Percentiles rank a stretch among this genome's conserved stretches.
phyloP scores from a whole-genome alignment of 306 rosid genomes.

The Lithocarpus polystachyus region DNA sequence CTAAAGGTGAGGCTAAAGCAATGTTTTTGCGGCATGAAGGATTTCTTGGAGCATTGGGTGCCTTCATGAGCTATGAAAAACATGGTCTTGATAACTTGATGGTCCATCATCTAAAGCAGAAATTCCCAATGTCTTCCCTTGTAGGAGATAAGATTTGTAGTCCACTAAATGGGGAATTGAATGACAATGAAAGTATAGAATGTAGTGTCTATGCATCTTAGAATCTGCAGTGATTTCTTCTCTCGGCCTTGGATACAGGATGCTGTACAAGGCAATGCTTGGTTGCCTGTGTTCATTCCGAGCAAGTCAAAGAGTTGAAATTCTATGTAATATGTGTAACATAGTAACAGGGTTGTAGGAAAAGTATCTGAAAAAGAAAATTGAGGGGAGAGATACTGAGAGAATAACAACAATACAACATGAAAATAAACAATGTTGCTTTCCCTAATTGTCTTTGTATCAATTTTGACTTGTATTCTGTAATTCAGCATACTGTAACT shows the following conservation, averaged over 20 bases:
- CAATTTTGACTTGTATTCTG: not conserved
- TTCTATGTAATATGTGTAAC: conserved; percentile 22
- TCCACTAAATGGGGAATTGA: conserved; percentile 41
- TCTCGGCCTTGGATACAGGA: not conserved
- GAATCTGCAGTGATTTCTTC: conserved; percentile 8
- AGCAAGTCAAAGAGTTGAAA: conserved; percentile 7
- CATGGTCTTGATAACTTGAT: conserved; percentile 53
- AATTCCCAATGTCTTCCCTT: conserved; percentile 35
- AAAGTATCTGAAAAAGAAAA: conserved; percentile 3
- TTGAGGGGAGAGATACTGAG: conserved; percentile 6
- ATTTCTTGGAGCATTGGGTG: conserved; percentile 91
- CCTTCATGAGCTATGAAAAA: conserved; percentile 75
- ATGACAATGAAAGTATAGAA: conserved; percentile 69
- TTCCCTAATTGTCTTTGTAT: conserved; percentile 4
- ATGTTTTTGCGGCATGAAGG: conserved; percentile 95
- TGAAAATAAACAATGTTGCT: not conserved
- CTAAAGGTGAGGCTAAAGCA: conserved; percentile 93
- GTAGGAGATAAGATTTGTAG: conserved; percentile 36
- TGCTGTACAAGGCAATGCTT: conserved; percentile 33
- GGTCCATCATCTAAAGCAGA: conserved; percentile 40
- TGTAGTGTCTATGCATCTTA: conserved; percentile 60
- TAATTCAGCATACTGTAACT: not conserved
- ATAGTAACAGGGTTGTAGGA: conserved; percentile 17
- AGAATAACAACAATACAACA: not conserved
- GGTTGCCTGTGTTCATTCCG: conserved; percentile 37